Percentiles rank a stretch among this genome's conserved stretches.
Conservation (phyloP, 1,139 yeast species). For the Taiozyma sp. region DNA sequence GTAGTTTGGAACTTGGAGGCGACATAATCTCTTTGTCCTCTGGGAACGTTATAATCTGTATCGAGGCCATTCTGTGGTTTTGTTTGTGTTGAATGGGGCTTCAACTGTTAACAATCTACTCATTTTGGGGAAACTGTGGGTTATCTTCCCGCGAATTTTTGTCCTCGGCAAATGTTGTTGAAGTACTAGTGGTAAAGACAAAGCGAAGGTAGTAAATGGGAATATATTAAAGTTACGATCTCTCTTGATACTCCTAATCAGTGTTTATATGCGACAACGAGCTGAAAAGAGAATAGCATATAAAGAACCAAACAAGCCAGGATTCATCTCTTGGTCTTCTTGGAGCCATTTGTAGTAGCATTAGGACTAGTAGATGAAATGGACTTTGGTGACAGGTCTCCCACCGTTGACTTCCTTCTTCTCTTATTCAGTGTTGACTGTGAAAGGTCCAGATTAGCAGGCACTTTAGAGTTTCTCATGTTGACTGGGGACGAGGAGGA, state of each 20-base stretch:
- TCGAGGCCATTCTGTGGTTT: not conserved
- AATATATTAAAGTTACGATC: too few relatives aligned
- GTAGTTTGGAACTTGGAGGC: slow-evolving; percentile 4
- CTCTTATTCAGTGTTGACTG: slow-evolving; percentile 30
- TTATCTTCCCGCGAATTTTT: not conserved
- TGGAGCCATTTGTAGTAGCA: not conserved
- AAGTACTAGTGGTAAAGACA: too few relatives aligned
- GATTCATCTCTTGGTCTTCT: slow-evolving; percentile 4
- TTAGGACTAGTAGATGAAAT: slow-evolving; percentile 8
- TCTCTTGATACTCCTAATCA: too few relatives aligned
- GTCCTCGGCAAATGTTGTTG: not conserved
- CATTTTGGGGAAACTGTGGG: not conserved
- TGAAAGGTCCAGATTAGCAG: slow-evolving; percentile 24
- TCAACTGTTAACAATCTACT: not conserved
- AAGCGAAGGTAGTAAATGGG: too few relatives aligned
- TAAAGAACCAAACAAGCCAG: not conserved
- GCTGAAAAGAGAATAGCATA: not conserved
- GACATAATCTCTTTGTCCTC: slow-evolving; percentile 8
- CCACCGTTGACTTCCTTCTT: slow-evolving; percentile 27
- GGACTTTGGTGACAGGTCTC: slow-evolving; percentile 22
- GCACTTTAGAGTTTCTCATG: slow-evolving; percentile 5
- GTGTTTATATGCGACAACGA: too few relatives aligned
- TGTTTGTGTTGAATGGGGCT: not conserved
- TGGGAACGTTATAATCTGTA: slow-evolving; percentile 16
- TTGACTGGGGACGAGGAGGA: not conserved